Evolutionary conservation across 257 asterid genomes (phyloP).

Genomic region (Echium plantagineum): DNA sequence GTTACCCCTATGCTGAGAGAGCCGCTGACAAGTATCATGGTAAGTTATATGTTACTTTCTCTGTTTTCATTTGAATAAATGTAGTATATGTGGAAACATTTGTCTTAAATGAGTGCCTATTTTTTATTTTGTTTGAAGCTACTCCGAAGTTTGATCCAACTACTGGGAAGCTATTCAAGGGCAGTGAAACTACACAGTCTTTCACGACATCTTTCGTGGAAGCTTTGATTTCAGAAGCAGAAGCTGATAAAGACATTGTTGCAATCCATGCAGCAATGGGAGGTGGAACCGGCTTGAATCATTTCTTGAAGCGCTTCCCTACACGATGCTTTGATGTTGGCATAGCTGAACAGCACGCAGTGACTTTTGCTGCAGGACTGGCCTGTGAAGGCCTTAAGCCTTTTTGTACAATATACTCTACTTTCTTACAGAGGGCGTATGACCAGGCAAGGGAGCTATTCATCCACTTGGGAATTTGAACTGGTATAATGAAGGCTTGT

Average conservation of each 20-base stretch:
- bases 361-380: slow-evolving; percentile 96
- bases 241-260: slow-evolving; percentile 65
- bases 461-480: neutral
- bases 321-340: slow-evolving; percentile 83
- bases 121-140: too few species aligned
- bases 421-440: slow-evolving; percentile 86
- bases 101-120: too few species aligned
- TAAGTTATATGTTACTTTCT: slow-evolving; percentile 12
- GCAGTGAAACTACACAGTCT: slow-evolving; percentile 66
- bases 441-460: slow-evolving; percentile 56
- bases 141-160: slow-evolving; percentile 92
- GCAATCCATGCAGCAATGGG: slow-evolving; percentile 99
- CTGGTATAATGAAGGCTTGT: neutral
- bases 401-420: slow-evolving; percentile 81
- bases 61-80: too few species aligned
- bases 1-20: slow-evolving; percentile 89
- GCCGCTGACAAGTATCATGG: slow-evolving; percentile 97
- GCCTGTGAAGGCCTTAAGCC: slow-evolving; percentile 97
- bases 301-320: slow-evolving; percentile 81
- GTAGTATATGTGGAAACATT: too few species aligned
- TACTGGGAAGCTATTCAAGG: slow-evolving; percentile 78
- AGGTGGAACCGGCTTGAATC: slow-evolving; percentile 90
- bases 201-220: slow-evolving; percentile 91
- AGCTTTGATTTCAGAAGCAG: slow-evolving; percentile 93
- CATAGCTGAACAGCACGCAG: slow-evolving; percentile 95